phyloP scores from a whole-genome alignment of 2,329 filamentous ascomycete genomes.

The Mycogone perniciosa region DNA sequence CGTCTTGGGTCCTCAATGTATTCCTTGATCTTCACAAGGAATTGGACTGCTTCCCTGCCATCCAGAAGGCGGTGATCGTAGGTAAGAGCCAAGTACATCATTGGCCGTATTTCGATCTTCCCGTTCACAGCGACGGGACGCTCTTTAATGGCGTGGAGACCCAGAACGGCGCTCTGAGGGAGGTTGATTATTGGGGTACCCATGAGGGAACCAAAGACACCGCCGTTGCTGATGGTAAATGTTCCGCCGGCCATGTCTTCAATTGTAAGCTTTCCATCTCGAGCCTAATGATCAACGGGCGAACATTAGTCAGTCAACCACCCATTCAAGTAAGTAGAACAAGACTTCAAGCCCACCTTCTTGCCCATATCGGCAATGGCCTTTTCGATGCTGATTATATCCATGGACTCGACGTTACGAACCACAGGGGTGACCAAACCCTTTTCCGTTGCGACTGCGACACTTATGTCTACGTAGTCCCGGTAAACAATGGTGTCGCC shows the following conservation, averaged over 20 bases:
- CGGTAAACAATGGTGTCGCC: slow-evolving; percentile 98
- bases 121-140: slow-evolving; percentile 84
- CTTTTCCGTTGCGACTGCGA: slow-evolving; percentile 96
- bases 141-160: slow-evolving; percentile 95
- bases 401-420: slow-evolving; percentile 82
- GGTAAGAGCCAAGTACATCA: slow-evolving; percentile 98
- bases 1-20: slow-evolving; percentile 92
- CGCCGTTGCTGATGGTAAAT: slow-evolving; percentile 96
- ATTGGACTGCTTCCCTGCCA: slow-evolving; percentile 90
- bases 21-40: slow-evolving; percentile 95
- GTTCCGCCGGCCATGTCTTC: slow-evolving; percentile 99
- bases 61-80: slow-evolving; percentile 96
- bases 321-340: background rate
- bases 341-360: slow-evolving; percentile 60
- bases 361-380: slow-evolving; percentile 89
- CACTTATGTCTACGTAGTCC: slow-evolving; percentile 96
- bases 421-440: slow-evolving; percentile 95
- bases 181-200: slow-evolving; percentile 98
- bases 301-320: background rate
- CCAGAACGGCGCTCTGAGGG: slow-evolving; percentile 85
- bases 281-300: slow-evolving; percentile 53
- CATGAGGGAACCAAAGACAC: slow-evolving; percentile 95
- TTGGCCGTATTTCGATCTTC: slow-evolving; percentile 92
- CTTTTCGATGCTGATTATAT: slow-evolving; percentile 83
- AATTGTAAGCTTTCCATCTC: slow-evolving; percentile 93